phyloP scores from a whole-genome alignment of 192 early-diverging fungal species.

The Phycomyces blakesleeanus region DNA sequence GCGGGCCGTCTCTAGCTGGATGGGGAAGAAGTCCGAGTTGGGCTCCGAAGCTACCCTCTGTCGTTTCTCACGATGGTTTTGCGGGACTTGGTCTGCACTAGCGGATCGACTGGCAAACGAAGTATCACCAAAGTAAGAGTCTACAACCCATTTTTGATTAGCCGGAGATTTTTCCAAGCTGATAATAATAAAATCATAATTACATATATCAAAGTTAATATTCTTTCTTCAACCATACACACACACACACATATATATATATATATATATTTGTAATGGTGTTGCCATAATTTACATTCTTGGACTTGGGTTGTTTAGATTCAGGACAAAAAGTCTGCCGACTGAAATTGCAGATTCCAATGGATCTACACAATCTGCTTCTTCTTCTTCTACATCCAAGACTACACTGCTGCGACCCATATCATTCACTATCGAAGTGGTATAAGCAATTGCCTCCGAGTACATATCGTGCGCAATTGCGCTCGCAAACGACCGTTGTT shows the following conservation, averaged over 20 bases:
- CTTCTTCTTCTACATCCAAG: slow-evolving; percentile 29
- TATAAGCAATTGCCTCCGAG: slow-evolving; percentile 23
- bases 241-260: too few species aligned
- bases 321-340: slow-evolving; percentile 17
- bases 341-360: slow-evolving; percentile 9
- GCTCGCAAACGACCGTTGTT: slow-evolving; percentile 5
- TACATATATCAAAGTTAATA: too few species aligned
- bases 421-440: slow-evolving; percentile 14
- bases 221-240: too few species aligned
- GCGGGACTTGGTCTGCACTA: too few species aligned
- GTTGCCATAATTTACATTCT: slow-evolving; percentile 5
- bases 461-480: slow-evolving; percentile 29
- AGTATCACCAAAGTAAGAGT: too few species aligned
- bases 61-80: too few species aligned
- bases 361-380: slow-evolving; percentile 4
- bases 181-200: too few species aligned
- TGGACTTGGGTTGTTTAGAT: slow-evolving; percentile 16
- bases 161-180: too few species aligned
- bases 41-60: too few species aligned
- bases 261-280: neutral
- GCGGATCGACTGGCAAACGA: too few species aligned
- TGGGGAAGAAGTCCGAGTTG: slow-evolving; percentile 5
- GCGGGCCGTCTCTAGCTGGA: neutral
- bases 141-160: too few species aligned
- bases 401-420: slow-evolving; percentile 25